These are phyloP conservation scores for Verticillium zaregamsianum DNA, from an alignment of 2,329 filamentous ascomycete genomes.

Conservation along the genomic window DNA sequence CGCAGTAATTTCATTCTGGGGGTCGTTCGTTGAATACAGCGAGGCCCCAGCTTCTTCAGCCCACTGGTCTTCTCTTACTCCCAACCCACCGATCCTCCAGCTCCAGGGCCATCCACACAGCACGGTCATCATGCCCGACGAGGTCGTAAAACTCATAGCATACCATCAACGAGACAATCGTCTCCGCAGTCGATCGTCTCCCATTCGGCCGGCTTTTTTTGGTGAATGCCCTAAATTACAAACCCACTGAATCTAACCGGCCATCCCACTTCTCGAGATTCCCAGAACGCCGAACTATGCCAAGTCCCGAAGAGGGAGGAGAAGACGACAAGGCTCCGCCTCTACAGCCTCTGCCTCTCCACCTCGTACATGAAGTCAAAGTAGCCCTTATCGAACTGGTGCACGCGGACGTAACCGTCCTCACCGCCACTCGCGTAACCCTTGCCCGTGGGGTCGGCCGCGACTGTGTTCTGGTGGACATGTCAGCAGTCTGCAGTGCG, in stretches of 20 bases:
- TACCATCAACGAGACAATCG: background rate
- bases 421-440: slow-evolving; percentile 94
- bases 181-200: background rate
- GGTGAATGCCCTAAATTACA: slow-evolving; percentile 11
- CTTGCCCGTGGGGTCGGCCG: slow-evolving; percentile 85
- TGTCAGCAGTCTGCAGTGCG: background rate
- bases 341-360: slow-evolving; percentile 68
- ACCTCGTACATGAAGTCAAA: slow-evolving; percentile 99
- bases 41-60: no score
- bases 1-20: no score
- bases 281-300: slow-evolving; percentile 38
- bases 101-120: no score
- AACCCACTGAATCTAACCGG: slow-evolving; percentile 14
- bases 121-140: no score
- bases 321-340: slow-evolving; percentile 4
- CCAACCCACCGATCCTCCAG: no score
- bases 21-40: no score
- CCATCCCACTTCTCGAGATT: slow-evolving; percentile 10
- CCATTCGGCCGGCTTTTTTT: slow-evolving; percentile 1
- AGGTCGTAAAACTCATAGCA: background rate
- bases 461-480: slow-evolving; percentile 71
- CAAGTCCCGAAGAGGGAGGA: slow-evolving; percentile 28
- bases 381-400: slow-evolving; percentile 98
- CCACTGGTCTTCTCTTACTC: no score
- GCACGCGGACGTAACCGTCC: slow-evolving; percentile 96